These are phyloP conservation scores for Cyclostephanos tholiformis DNA, from an alignment of 108 stramenopile species.

Conservation along the genomic window DNA sequence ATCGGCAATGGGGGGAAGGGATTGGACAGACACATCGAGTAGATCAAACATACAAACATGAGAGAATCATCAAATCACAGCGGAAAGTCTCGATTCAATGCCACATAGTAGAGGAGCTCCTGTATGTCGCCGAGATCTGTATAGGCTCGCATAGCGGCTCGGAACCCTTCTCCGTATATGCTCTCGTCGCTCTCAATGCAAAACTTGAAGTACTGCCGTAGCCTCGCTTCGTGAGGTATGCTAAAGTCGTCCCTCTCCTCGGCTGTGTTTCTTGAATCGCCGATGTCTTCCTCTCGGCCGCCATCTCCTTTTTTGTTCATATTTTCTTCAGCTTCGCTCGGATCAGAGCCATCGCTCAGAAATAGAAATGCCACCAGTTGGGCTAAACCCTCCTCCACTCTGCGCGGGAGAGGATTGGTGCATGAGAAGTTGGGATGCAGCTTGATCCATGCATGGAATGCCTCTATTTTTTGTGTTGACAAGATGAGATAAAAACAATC, in stretches of 20 bases:
- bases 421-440: conserved; percentile 63
- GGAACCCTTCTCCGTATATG: conserved; percentile 60
- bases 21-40: no score
- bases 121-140: conserved; percentile 64
- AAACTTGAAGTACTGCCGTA: conserved; percentile 71
- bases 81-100: conserved; percentile 62
- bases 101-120: conserved; percentile 63
- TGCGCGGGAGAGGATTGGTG: conserved; percentile 45
- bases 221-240: conserved; percentile 58
- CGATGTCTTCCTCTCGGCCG: neutral
- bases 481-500: no score
- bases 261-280: conserved; percentile 9
- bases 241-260: conserved; percentile 7
- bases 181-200: conserved; percentile 67
- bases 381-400: conserved; percentile 71
- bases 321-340: neutral
- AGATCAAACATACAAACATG: no score
- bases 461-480: conserved; percentile 48
- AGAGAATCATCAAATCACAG: neutral
- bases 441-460: conserved; percentile 85
- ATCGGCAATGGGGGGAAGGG: no score
- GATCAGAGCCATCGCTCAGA: conserved; percentile 60
- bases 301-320: neutral
- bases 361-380: conserved; percentile 72
- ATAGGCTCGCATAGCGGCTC: conserved; percentile 57